These are phyloP conservation scores for Umbelopsis vinacea DNA, from an alignment of 192 early-diverging fungal genomes.

Conservation along the genomic window DNA sequence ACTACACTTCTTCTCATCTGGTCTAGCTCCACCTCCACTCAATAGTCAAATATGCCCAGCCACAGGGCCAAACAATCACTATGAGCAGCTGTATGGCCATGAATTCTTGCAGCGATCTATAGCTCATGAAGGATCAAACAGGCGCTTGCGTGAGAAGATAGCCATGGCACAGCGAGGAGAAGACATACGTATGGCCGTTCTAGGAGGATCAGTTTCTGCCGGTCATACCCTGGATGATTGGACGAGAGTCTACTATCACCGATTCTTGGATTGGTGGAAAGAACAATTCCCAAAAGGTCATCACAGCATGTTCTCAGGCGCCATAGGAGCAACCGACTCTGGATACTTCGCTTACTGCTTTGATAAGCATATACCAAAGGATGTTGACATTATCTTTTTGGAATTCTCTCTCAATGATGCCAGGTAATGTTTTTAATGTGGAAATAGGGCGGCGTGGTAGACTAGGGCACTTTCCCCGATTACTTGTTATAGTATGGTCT, in stretches of 20 bases:
- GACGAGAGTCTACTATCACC: slow-evolving; percentile 1
- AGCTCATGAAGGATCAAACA: slow-evolving; percentile 22
- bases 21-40: neutral
- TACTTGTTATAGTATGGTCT: too few species aligned
- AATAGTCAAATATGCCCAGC: neutral
- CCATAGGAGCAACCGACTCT: slow-evolving; percentile 21
- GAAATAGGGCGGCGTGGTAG: too few species aligned
- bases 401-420: slow-evolving; percentile 28
- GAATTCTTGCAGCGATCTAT: slow-evolving; percentile 18
- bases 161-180: slow-evolving; percentile 4
- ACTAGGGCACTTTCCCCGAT: too few species aligned
- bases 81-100: slow-evolving; percentile 22
- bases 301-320: slow-evolving; percentile 13
- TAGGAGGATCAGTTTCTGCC: slow-evolving; percentile 25
- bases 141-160: slow-evolving; percentile 20
- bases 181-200: slow-evolving; percentile 13
- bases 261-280: slow-evolving; percentile 25
- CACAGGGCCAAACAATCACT: slow-evolving; percentile 2
- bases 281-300: slow-evolving; percentile 13
- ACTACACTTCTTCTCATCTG: neutral
- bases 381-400: slow-evolving; percentile 27
- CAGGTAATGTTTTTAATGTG: slow-evolving; percentile 11
- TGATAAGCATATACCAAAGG: slow-evolving; percentile 24
- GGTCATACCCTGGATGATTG: slow-evolving; percentile 19
- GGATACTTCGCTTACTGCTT: slow-evolving; percentile 28